These are phyloP conservation scores for Cetradonia linearis DNA, from an alignment of 495 filamentous ascomycete genomes.

Conservation along the genomic window DNA sequence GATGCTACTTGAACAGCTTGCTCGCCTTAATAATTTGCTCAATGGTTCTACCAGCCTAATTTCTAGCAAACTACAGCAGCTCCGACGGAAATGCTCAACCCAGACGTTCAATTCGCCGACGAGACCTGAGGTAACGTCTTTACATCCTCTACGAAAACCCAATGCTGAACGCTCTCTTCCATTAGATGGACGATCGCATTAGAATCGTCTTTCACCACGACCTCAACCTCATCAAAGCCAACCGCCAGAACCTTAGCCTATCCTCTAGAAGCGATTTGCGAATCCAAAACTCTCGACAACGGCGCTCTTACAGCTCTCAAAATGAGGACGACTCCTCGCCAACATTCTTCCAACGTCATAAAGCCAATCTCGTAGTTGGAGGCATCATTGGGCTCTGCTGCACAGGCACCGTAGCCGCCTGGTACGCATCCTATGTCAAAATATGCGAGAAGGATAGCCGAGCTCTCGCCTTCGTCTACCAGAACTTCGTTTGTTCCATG, in stretches of 20 bases:
- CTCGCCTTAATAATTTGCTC: not conserved
- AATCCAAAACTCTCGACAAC: no score
- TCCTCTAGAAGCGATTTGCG: no score
- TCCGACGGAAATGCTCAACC: not conserved
- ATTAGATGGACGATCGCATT: not conserved
- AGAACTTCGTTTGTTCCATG: conserved; percentile 8
- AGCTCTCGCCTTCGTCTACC: not conserved
- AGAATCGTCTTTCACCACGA: not conserved
- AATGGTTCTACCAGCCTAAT: not conserved
- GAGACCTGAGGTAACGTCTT: not conserved
- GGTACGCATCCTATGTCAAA: not conserved
- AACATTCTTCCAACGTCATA: not conserved
- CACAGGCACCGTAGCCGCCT: not conserved
- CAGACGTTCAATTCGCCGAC: not conserved
- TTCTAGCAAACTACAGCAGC: not conserved
- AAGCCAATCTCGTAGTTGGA: not conserved
- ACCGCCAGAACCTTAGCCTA: not conserved
- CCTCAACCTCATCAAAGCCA: not conserved
- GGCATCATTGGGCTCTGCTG: conserved; percentile 10
- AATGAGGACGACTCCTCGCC: not conserved
- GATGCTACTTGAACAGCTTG: not conserved
- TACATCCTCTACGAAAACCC: not conserved
- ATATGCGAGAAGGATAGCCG: not conserved
- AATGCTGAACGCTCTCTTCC: not conserved
- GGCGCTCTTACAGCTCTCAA: no score